phyloP scores from a whole-genome alignment of 495 filamentous ascomycete genomes.

The Pyrenopolyporus hunteri region DNA sequence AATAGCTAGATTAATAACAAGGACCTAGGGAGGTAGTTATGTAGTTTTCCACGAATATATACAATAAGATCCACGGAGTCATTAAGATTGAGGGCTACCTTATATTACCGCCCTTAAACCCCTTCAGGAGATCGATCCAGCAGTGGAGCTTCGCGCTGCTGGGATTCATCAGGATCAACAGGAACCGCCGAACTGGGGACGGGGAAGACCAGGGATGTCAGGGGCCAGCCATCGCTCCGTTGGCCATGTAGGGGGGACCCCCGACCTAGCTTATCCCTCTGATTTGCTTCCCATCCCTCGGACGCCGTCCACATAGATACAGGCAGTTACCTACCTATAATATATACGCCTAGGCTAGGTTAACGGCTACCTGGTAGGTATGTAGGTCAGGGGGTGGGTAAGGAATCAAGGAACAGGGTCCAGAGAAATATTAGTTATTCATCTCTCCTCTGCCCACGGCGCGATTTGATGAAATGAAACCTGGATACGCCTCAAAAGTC shows the following conservation, averaged over 20 bases:
- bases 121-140: slow-evolving; percentile 30
- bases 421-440: no score
- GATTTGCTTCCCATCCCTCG: slow-evolving; percentile 24
- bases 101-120: slow-evolving; percentile 23
- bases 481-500: slow-evolving; percentile 3
- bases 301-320: background rate
- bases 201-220: slow-evolving; percentile 27
- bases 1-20: no score
- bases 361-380: background rate
- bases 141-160: slow-evolving; percentile 13
- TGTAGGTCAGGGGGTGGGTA: no score
- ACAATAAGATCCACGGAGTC: background rate
- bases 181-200: slow-evolving; percentile 36
- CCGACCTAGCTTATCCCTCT: slow-evolving; percentile 13
- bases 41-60: background rate
- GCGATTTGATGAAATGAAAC: background rate
- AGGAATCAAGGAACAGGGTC: no score
- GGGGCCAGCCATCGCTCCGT: background rate
- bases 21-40: no score
- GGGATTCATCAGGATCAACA: slow-evolving; percentile 37
- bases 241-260: background rate
- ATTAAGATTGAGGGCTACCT: background rate
- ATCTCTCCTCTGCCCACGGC: no score
- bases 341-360: no score
- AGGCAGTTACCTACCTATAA: no score